Evolutionary conservation across 805 yeast species (phyloP).

Genomic region (Ogataea siamensis): DNA sequence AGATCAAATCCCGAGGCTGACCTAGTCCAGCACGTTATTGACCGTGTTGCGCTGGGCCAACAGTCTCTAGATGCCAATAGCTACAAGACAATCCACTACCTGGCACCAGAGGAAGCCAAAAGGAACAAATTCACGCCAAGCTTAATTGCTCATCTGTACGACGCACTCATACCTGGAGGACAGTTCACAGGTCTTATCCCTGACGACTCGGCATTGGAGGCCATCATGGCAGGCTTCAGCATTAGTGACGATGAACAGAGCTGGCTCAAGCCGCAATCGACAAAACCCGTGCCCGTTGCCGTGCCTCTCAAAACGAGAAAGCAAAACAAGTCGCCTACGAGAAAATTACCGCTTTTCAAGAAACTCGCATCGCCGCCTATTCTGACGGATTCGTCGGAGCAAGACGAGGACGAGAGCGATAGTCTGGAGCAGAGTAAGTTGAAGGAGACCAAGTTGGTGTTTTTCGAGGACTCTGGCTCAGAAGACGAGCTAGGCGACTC

Average conservation of each 20-base stretch:
- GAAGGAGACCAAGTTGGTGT: conserved; percentile 48
- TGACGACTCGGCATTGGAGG: conserved; percentile 52
- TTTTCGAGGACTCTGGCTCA: conserved; percentile 44
- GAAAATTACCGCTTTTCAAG: conserved; percentile 33
- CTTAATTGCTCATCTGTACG: conserved; percentile 40
- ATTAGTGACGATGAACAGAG: conserved; percentile 37
- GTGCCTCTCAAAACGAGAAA: conserved; percentile 24
- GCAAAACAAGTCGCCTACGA: conserved; percentile 6
- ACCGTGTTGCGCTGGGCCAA: conserved; percentile 51
- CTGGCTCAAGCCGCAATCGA: conserved; percentile 55
- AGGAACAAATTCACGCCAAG: conserved; percentile 45
- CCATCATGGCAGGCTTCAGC: conserved; percentile 64
- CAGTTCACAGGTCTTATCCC: conserved; percentile 53
- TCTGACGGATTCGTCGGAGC: conserved; percentile 47
- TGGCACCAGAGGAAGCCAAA: conserved; percentile 52
- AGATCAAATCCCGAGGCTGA: conserved; percentile 30
- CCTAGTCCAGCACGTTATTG: conserved; percentile 53
- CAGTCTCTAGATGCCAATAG: conserved; percentile 37
- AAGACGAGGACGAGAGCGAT: conserved; percentile 38
- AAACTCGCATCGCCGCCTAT: conserved; percentile 34
- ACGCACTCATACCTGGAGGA: conserved; percentile 44
- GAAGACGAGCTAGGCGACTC: conserved; percentile 38
- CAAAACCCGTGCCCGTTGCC: conserved; percentile 14
- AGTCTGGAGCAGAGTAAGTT: conserved; percentile 40
- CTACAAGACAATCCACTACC: conserved; percentile 48